These are phyloP conservation scores for Plasmodium cynomolgi DNA, from an alignment of 169 alveolate genomes.

Conservation along the genomic window DNA sequence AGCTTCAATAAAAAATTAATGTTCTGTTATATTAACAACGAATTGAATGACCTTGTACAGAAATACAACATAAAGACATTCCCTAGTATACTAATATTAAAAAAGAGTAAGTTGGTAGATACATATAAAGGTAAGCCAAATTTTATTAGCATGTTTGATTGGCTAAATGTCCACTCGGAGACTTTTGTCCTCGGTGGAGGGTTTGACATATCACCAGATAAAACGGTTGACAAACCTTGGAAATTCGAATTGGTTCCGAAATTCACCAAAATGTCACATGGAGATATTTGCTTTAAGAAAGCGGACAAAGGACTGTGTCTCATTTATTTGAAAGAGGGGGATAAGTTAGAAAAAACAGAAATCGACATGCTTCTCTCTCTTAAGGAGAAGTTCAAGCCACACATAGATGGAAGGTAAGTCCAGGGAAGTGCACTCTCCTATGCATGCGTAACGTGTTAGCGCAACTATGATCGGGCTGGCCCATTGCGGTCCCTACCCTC, in stretches of 20 bases:
- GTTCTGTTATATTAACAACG: slow-evolving; percentile 81
- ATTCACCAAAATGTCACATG: slow-evolving; percentile 86
- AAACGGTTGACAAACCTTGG: slow-evolving; percentile 90
- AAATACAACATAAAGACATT: slow-evolving; percentile 89
- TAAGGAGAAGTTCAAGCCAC: slow-evolving; percentile 86
- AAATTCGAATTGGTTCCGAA: slow-evolving; percentile 87
- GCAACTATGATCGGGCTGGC: not conserved
- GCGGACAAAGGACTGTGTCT: slow-evolving; percentile 86
- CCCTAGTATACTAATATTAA: slow-evolving; percentile 90
- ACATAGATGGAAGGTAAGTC: slow-evolving; percentile 80
- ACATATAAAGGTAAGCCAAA: slow-evolving; percentile 92
- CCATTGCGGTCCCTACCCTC: not conserved
- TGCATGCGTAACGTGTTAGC: not conserved
- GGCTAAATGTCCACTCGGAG: slow-evolving; percentile 95
- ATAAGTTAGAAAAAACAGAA: slow-evolving; percentile 79
- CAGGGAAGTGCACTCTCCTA: not conserved
- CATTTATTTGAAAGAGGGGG: slow-evolving; percentile 86
- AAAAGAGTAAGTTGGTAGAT: slow-evolving; percentile 86
- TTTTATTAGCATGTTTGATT: slow-evolving; percentile 91
- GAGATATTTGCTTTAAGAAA: slow-evolving; percentile 90
- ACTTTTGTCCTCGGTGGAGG: slow-evolving; percentile 97
- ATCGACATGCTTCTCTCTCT: slow-evolving; percentile 86
- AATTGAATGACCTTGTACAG: slow-evolving; percentile 84
- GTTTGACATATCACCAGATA: slow-evolving; percentile 85
- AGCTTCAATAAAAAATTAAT: slow-evolving; percentile 77